These are phyloP conservation scores for Tetrahymena elliotti DNA, from an alignment of 73 alveolate species.

Conservation along the genomic window DNA sequence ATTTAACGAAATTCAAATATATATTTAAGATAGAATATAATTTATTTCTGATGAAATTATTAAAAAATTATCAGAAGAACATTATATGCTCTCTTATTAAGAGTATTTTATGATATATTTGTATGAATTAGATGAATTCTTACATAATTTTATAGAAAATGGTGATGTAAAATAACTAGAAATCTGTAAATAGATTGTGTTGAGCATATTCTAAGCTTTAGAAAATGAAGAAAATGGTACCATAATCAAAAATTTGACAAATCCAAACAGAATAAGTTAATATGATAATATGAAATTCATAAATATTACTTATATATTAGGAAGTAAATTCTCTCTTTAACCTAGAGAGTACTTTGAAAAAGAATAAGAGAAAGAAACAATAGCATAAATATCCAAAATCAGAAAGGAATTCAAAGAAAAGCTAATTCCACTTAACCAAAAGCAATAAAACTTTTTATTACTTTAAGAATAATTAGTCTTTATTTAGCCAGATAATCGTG, in stretches of 20 bases:
- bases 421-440: not conserved
- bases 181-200: not conserved
- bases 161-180: not conserved
- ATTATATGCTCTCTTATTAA: not conserved
- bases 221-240: not conserved
- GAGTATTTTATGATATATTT: not conserved
- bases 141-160: not conserved
- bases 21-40: not conserved
- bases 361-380: not conserved
- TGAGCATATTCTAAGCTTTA: not conserved
- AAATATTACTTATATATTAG: not conserved
- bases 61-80: not conserved
- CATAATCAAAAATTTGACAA: not conserved
- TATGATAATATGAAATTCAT: not conserved
- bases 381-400: not conserved
- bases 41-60: not conserved
- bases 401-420: not conserved
- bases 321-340: not conserved
- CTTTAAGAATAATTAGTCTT: not conserved
- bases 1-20: not conserved
- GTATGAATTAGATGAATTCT: not conserved
- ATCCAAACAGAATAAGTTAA: not conserved
- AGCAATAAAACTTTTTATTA: not conserved
- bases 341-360: not conserved
- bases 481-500: not conserved